Base-by-base conservation (phyloP, 1,284 basidiomycete species). In the Puccinia hordei region DNA sequence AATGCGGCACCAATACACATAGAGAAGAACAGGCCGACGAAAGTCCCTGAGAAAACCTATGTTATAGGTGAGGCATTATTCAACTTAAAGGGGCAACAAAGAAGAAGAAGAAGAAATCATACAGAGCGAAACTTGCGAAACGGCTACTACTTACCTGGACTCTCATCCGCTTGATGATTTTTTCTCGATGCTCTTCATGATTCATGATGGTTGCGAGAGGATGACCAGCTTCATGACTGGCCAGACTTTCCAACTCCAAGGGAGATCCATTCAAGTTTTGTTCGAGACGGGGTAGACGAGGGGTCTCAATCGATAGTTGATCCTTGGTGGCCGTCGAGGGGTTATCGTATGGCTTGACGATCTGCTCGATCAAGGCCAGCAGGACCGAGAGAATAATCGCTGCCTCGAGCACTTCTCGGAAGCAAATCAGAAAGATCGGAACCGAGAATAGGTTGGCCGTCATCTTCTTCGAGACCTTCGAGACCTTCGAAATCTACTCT, bases 311-410 rank as follows among this genome's bases (percentile, higher is more conserved):
- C 22, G 82, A n/a, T 17, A 51, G 19, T 59, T 49, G 27, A 82
- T 66, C 63, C 63, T 66, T 66, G n/a, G 63, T n/a, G 33, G 35
- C 35, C 8, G 78, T n/a, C 82, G 85, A 19, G 3, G 24, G 27
- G 44, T 46, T 27, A 24, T 53, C 68, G 46, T 19, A 0, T 2
- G 68, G 81, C 44, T 76, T 66, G 75, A 86, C 83, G 61, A 95
- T 90, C 83, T 94, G 92, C 83, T 94, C 90, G 69, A 92, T 91
- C 82, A 95, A 90, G 82, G 92, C 90, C 57, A 95, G 90, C 73
- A 96, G 89, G 82, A 94, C 92, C 12, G 93, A 92, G 86, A 95
- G 87, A 88, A 95, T 93, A 87, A 95, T 92, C 73, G 90, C 90
- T 10, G 93, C 92, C 87, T 96, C 93, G 82, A 96, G 89, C 1